A percentile compares a stretch with the other conserved stretches of the same genome.
Evolutionary conservation across 805 yeast genomes (phyloP).

Genomic region (Pichia eremophila): DNA sequence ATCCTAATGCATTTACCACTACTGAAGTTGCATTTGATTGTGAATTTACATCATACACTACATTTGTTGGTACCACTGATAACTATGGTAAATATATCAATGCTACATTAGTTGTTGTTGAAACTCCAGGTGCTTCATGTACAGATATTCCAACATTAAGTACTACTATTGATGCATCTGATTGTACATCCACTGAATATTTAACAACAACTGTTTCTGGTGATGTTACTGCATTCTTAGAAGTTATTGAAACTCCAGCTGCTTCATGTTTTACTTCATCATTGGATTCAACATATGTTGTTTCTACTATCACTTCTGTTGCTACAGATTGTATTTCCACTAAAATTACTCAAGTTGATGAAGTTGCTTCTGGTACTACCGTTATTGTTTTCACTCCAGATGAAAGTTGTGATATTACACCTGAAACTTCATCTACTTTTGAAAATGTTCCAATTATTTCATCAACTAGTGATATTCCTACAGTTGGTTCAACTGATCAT

Average conservation of each 20-base stretch:
- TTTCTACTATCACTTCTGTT: neutral
- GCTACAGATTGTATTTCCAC: neutral
- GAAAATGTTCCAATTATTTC: neutral
- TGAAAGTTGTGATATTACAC: neutral
- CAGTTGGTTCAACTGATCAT: no score
- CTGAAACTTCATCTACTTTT: neutral
- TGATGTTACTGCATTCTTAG: neutral
- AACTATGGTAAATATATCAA: neutral
- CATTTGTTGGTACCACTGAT: neutral
- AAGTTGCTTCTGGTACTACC: neutral
- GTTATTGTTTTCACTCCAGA: neutral
- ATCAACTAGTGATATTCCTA: neutral
- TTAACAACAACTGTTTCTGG: neutral
- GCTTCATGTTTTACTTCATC: neutral
- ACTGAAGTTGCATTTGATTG: constrained; percentile 1
- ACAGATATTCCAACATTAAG: neutral
- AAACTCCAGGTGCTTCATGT: constrained; percentile 2
- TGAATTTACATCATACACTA: neutral
- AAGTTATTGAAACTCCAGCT: neutral
- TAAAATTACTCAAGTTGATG: neutral
- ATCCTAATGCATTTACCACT: neutral
- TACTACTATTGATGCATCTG: neutral
- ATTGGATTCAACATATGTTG: neutral
- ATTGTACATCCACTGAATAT: neutral
- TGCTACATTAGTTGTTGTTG: constrained; percentile 3